Percentiles rank a stretch among this genome's conserved stretches.
Evolutionary conservation across 345 rosid genomes (phyloP).

Genomic region (Anacardium occidentale): DNA sequence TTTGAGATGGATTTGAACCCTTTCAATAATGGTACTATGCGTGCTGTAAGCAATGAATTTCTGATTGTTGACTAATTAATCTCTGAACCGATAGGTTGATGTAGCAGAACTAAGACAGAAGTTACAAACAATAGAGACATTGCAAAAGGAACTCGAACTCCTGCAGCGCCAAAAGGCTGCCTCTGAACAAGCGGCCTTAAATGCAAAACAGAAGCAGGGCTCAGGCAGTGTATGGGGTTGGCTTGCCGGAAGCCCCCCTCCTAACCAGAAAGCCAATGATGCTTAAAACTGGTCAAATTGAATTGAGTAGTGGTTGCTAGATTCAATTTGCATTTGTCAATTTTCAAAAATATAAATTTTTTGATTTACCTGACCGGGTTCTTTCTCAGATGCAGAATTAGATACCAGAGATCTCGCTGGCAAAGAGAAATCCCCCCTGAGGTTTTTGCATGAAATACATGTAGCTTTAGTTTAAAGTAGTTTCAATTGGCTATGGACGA

Average conservation of each 20-base stretch:
- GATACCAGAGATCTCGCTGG: constrained; percentile 19
- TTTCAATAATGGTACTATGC: background rate
- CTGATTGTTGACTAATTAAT: constrained; percentile 10
- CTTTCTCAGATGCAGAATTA: constrained; percentile 26
- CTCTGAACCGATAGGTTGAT: constrained; percentile 65
- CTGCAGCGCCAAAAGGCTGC: constrained; percentile 95
- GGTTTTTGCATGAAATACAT: constrained; percentile 24
- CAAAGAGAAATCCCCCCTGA: background rate
- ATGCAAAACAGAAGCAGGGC: constrained; percentile 66
- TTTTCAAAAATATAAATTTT: constrained; percentile 12
- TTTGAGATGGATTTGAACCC: background rate
- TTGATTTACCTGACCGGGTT: constrained; percentile 14
- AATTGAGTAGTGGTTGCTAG: constrained; percentile 10
- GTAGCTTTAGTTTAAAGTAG: constrained; percentile 13
- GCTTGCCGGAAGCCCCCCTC: constrained; percentile 88
- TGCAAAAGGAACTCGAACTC: constrained; percentile 87
- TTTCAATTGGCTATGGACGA: constrained; percentile 4
- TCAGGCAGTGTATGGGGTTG: constrained; percentile 98
- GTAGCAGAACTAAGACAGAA: constrained; percentile 95
- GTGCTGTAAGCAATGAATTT: background rate
- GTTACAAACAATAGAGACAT: constrained; percentile 80
- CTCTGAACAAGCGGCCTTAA: constrained; percentile 82
- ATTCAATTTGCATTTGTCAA: constrained; percentile 18
- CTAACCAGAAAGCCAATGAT: constrained; percentile 24
- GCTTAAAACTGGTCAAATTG: constrained; percentile 26